Percentiles rank a stretch among this genome's conserved stretches.
Conservation (phyloP, 2,329 filamentous ascomycete genomes). For the Conoideocrella luteorostrata region DNA sequence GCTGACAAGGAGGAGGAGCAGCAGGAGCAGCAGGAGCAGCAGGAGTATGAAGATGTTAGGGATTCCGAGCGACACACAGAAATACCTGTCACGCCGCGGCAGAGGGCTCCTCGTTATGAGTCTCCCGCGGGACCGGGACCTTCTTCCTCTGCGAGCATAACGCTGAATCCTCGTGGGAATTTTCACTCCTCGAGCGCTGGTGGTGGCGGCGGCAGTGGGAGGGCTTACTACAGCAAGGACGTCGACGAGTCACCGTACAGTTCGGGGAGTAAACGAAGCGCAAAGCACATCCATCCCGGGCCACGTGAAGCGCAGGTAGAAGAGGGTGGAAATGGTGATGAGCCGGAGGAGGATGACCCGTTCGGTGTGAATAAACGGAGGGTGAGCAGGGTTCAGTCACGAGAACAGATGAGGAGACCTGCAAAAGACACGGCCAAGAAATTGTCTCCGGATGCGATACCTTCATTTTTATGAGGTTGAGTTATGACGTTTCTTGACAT, state of each 20-base stretch:
- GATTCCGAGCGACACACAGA: too few relatives aligned
- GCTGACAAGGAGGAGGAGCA: not conserved
- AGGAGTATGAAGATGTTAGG: not conserved
- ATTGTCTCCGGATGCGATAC: constrained; percentile 25
- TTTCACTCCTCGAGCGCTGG: too few relatives aligned
- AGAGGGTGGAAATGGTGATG: constrained; percentile 8
- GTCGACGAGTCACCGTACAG: not conserved
- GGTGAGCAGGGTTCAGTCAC: constrained; percentile 23
- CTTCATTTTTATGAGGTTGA: constrained; percentile 26
- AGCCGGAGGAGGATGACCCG: constrained; percentile 25
- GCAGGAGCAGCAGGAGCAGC: not conserved
- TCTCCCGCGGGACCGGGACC: too few relatives aligned
- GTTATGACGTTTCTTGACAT: too few relatives aligned
- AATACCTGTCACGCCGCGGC: too few relatives aligned
- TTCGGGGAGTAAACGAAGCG: too few relatives aligned
- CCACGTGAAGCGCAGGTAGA: too few relatives aligned
- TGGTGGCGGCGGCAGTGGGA: too few relatives aligned
- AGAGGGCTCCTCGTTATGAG: too few relatives aligned
- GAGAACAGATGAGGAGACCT: constrained; percentile 19
- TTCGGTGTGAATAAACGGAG: constrained; percentile 28
- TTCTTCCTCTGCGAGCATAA: not conserved
- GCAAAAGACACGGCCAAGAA: constrained; percentile 14
- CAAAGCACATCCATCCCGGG: too few relatives aligned
- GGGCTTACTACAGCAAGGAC: too few relatives aligned
- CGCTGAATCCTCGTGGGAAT: too few relatives aligned